Conservation (phyloP, 495 filamentous ascomycete genomes). For the Aspergillus kassunensis region DNA sequence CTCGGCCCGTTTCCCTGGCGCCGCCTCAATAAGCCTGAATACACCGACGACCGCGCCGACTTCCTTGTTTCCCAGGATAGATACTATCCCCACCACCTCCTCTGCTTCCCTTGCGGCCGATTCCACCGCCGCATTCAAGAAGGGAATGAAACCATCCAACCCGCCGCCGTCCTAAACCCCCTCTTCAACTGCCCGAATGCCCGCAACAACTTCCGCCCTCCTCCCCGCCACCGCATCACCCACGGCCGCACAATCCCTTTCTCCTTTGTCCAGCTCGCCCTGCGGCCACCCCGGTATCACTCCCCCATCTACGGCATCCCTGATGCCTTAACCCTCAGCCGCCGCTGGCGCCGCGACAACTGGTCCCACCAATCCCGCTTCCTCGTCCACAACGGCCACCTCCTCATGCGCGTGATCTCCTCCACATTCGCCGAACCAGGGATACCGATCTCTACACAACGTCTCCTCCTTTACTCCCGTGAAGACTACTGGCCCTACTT, state of each 20-base stretch:
- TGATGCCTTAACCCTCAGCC: conserved; percentile 29
- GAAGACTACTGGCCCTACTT: conserved; percentile 60
- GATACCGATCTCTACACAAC: conserved; percentile 41
- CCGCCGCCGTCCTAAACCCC: conserved; percentile 45
- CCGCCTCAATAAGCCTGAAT: conserved; percentile 33
- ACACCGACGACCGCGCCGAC: conserved; percentile 33
- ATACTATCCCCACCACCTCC: conserved; percentile 46
- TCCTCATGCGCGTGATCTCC: conserved; percentile 51
- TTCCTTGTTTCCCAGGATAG: conserved; percentile 48
- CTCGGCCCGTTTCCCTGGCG: conserved; percentile 39
- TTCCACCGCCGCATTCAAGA: conserved; percentile 49
- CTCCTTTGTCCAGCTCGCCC: conserved; percentile 50
- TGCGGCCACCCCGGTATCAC: conserved; percentile 37
- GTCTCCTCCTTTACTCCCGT: conserved; percentile 51
- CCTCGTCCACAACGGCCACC: conserved; percentile 44
- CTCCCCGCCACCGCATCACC: conserved; percentile 47
- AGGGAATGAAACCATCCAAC: conserved; percentile 48
- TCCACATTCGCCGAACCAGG: conserved; percentile 39
- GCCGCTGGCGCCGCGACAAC: conserved; percentile 46
- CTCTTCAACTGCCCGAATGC: conserved; percentile 49
- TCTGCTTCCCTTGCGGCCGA: conserved; percentile 52
- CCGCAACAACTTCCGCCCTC: conserved; percentile 34
- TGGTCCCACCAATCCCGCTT: conserved; percentile 51
- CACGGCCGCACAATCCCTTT: conserved; percentile 50
- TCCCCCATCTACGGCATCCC: conserved; percentile 42